phyloP scores from a whole-genome alignment of 1,284 basidiomycete genomes.

The Heimioporus retisporus region DNA sequence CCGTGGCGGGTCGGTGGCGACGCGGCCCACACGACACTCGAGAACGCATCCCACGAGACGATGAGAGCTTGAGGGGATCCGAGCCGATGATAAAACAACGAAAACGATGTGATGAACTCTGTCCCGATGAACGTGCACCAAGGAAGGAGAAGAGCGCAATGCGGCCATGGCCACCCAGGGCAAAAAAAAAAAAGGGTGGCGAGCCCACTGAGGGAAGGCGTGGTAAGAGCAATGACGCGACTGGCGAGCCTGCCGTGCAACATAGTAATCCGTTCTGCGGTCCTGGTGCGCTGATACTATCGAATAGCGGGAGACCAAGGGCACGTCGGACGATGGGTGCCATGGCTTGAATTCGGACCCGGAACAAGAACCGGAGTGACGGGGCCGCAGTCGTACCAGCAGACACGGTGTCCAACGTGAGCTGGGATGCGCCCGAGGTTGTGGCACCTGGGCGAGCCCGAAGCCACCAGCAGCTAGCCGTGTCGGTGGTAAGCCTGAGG shows the following conservation, averaged over 20 bases:
- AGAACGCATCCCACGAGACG: too few species aligned
- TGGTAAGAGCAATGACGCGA: slow-evolving; percentile 20
- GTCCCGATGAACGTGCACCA: slow-evolving; percentile 37
- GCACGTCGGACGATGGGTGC: slow-evolving; percentile 22
- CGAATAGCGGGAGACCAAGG: slow-evolving; percentile 36
- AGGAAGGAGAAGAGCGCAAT: slow-evolving; percentile 28
- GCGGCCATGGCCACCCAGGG: slow-evolving; percentile 30
- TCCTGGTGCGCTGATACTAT: slow-evolving; percentile 40
- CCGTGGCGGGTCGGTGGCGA: too few species aligned
- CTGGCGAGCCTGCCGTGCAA: slow-evolving; percentile 11
- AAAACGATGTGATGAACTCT: slow-evolving; percentile 28
- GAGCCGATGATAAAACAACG: too few species aligned
- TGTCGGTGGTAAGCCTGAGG: slow-evolving; percentile 15
- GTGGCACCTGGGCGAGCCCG: slow-evolving; percentile 33
- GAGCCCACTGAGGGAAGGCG: slow-evolving; percentile 18
- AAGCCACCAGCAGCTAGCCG: slow-evolving; percentile 17
- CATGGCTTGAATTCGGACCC: slow-evolving; percentile 30
- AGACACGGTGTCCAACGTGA: slow-evolving; percentile 27
- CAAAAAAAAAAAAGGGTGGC: slow-evolving; percentile 29
- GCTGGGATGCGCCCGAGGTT: slow-evolving; percentile 32
- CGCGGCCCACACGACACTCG: too few species aligned
- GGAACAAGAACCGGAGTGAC: slow-evolving; percentile 18
- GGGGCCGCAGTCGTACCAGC: slow-evolving; percentile 1
- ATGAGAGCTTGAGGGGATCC: too few species aligned
- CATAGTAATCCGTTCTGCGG: slow-evolving; percentile 37